Evolutionary conservation across 306 rosid genomes (phyloP).

Genomic region (Cicer yamashitae): DNA sequence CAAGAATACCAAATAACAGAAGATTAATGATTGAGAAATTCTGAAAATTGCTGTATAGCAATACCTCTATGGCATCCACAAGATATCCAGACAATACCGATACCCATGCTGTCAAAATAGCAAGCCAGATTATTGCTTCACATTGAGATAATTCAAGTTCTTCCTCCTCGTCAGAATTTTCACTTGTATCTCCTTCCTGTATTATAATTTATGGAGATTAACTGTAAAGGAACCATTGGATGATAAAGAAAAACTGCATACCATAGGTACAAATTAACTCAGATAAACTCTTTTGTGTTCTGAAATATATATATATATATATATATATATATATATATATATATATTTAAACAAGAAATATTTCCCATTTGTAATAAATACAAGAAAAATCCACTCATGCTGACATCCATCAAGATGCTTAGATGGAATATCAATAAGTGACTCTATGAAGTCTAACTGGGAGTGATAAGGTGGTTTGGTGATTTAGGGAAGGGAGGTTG

Average conservation of each 20-base stretch:
- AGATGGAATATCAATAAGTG: slow-evolving; percentile 9
- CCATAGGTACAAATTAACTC: slow-evolving; percentile 17
- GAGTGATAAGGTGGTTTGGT: too few species aligned
- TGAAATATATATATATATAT: slow-evolving; percentile 8
- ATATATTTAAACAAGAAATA: neutral
- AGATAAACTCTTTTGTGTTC: slow-evolving; percentile 4
- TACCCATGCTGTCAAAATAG: slow-evolving; percentile 78
- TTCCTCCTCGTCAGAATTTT: slow-evolving; percentile 63
- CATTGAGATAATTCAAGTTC: slow-evolving; percentile 67
- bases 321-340: too few species aligned
- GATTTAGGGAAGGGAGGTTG: too few species aligned
- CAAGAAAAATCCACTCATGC: slow-evolving; percentile 11
- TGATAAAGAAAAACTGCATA: slow-evolving; percentile 17
- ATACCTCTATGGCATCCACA: slow-evolving; percentile 87
- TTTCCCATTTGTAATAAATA: slow-evolving; percentile 28
- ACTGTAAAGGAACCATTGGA: slow-evolving; percentile 16
- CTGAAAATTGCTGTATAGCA: slow-evolving; percentile 43
- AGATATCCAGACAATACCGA: slow-evolving; percentile 89
- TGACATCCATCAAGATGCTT: slow-evolving; percentile 8
- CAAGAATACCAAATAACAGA: slow-evolving; percentile 31
- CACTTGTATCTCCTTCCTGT: slow-evolving; percentile 56
- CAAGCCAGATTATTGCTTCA: slow-evolving; percentile 93
- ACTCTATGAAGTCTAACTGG: slow-evolving; percentile 11
- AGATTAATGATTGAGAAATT: slow-evolving; percentile 31
- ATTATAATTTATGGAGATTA: slow-evolving; percentile 37